Percentiles rank a stretch among this genome's conserved stretches.
These are phyloP conservation scores for Botrytis fabae DNA, from an alignment of 2,329 filamentous ascomycete species.

Conservation along the genomic window DNA sequence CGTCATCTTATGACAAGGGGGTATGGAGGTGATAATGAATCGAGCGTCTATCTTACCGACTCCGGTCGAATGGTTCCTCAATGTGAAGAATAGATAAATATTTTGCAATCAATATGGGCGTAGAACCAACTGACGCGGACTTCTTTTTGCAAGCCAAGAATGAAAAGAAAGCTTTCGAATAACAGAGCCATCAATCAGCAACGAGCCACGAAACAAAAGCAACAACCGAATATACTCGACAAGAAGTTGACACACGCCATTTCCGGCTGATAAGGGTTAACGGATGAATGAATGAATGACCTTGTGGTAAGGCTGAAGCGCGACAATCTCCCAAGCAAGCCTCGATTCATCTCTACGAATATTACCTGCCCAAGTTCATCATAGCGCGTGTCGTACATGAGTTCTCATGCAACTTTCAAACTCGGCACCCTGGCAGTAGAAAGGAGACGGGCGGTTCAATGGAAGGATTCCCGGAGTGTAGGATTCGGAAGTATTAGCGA, in stretches of 20 bases:
- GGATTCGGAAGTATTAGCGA: conserved; percentile 1
- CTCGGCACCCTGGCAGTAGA: not conserved
- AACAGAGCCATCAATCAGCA: not conserved
- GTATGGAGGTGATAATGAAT: not conserved
- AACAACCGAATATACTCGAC: not conserved
- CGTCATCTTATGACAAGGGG: not conserved
- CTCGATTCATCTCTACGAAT: not conserved
- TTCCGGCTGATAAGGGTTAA: not conserved
- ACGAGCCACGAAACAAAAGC: not conserved
- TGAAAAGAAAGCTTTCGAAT: not conserved
- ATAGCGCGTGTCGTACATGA: not conserved
- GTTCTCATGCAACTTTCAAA: conserved; percentile 7
- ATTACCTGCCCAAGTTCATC: not conserved
- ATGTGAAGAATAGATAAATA: not conserved
- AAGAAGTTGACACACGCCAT: not conserved
- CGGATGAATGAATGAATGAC: not conserved
- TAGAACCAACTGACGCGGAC: not conserved
- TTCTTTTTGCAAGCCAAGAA: conserved; percentile 1
- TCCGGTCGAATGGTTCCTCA: not conserved
- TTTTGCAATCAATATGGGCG: not conserved
- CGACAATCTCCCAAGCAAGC: conserved; percentile 14
- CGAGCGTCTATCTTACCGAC: not conserved
- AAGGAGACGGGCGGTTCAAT: not conserved
- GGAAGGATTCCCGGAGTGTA: conserved; percentile 3
- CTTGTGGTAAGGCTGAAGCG: conserved; percentile 22